Evolutionary conservation across 192 early-diverging fungal species (phyloP).

Genomic region (Gryganskiella cystojenkinii): DNA sequence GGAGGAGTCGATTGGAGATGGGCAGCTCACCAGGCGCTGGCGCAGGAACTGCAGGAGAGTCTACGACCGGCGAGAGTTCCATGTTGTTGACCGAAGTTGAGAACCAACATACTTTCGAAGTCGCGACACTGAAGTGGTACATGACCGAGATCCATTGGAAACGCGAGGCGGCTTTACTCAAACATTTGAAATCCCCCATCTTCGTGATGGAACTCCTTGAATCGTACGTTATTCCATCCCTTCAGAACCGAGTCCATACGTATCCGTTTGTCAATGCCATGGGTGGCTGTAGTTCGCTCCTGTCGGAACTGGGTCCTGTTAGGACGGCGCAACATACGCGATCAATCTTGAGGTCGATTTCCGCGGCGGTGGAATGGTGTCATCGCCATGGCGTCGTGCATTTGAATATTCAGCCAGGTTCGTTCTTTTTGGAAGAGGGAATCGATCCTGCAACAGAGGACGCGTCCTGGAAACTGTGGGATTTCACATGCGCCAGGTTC

Average conservation of each 20-base stretch:
- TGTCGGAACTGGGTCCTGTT: constrained; percentile 29
- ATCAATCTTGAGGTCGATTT: constrained; percentile 34
- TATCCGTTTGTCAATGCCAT: constrained; percentile 51
- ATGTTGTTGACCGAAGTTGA: constrained; percentile 49
- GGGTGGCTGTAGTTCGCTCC: constrained; percentile 38
- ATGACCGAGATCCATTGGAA: constrained; percentile 52
- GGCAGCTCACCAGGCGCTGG: constrained; percentile 2
- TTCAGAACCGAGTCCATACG: constrained; percentile 28
- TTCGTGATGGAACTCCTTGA: constrained; percentile 48
- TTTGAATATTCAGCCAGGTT: constrained; percentile 46
- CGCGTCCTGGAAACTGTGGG: constrained; percentile 51
- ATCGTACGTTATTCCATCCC: constrained; percentile 42
- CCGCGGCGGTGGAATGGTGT: constrained; percentile 46
- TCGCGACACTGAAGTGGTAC: constrained; percentile 46
- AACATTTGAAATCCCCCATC: constrained; percentile 46
- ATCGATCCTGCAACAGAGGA: constrained; percentile 37
- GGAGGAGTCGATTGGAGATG: constrained; percentile 19
- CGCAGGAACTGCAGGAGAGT: neutral
- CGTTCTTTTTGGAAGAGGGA: constrained; percentile 48
- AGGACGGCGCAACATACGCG: constrained; percentile 34
- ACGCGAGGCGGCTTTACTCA: constrained; percentile 44
- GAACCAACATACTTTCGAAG: constrained; percentile 48
- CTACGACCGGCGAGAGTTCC: constrained; percentile 22
- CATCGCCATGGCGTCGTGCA: constrained; percentile 47
- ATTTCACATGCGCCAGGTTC: constrained; percentile 45